Percentiles rank a stretch among this genome's conserved stretches.
Evolutionary conservation across 768 basidiomycete species (phyloP).

Genomic region (Macrolepiota fuliginosa): DNA sequence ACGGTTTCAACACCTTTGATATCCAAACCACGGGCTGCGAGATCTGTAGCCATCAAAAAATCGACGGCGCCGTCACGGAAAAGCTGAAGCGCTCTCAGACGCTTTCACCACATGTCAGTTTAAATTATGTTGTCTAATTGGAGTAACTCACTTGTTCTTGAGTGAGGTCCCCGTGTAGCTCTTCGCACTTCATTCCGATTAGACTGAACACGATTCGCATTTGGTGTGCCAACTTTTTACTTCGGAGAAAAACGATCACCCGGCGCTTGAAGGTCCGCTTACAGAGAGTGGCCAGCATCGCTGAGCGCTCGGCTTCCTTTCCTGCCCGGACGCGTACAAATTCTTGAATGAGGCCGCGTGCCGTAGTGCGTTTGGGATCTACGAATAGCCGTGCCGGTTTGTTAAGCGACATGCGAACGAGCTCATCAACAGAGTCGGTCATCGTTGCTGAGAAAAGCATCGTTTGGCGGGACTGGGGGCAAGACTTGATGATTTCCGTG

Average conservation of each 20-base stretch:
- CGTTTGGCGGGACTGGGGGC: conserved; percentile 86
- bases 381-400: conserved; percentile 95
- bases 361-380: conserved; percentile 87
- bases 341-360: conserved; percentile 86
- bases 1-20: conserved; percentile 98
- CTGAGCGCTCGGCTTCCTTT: conserved; percentile 73
- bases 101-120: conserved; percentile 40
- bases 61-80: conserved; percentile 90
- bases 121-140: neutral
- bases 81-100: conserved; percentile 78
- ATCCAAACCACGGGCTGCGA: conserved; percentile 93
- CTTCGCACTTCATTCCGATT: conserved; percentile 84
- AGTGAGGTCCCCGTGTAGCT: conserved; percentile 92
- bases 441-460: conserved; percentile 99
- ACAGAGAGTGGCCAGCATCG: conserved; percentile 79
- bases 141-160: conserved; percentile 80
- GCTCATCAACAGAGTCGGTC: conserved; percentile 94
- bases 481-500: conserved; percentile 88
- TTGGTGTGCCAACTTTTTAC: conserved; percentile 97
- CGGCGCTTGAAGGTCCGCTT: conserved; percentile 81
- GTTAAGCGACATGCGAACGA: conserved; percentile 89
- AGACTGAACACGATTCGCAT: conserved; percentile 92
- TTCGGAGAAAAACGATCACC: conserved; percentile 92
- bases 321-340: conserved; percentile 89
- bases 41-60: conserved; percentile 93